Percentiles rank a stretch among this genome's conserved stretches.
phyloP scores from a whole-genome alignment of 768 basidiomycete species.

The Fomitopsis pulvina region DNA sequence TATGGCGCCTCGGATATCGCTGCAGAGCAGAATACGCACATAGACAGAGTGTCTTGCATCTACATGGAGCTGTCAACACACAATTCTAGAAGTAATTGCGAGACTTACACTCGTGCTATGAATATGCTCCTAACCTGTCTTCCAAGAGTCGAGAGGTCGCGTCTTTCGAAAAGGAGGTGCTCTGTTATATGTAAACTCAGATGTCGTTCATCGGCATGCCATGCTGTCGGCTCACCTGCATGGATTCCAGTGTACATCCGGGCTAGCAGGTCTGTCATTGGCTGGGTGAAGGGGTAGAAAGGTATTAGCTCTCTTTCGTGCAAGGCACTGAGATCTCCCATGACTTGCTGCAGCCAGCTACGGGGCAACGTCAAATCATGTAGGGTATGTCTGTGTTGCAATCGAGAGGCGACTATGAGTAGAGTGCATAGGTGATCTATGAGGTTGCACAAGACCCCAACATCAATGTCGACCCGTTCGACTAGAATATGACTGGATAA shows the following conservation, averaged over 20 bases:
- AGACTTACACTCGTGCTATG: slow-evolving; percentile 41
- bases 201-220: not conserved
- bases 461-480: slow-evolving; percentile 32
- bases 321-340: not conserved
- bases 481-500: slow-evolving; percentile 38
- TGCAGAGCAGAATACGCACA: slow-evolving; percentile 29
- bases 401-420: slow-evolving; percentile 29
- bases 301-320: slow-evolving; percentile 1
- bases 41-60: slow-evolving; percentile 42
- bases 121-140: slow-evolving; percentile 24
- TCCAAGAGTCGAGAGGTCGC: not conserved
- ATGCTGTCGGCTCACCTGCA: not conserved
- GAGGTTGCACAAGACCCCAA: slow-evolving; percentile 43
- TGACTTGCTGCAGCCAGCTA: slow-evolving; percentile 32
- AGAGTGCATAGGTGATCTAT: slow-evolving; percentile 42
- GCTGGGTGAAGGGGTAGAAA: slow-evolving; percentile 2
- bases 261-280: slow-evolving; percentile 9
- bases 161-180: slow-evolving; percentile 6
- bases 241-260: slow-evolving; percentile 6
- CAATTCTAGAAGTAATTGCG: not conserved
- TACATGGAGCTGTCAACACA: slow-evolving; percentile 15
- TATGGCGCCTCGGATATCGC: not conserved
- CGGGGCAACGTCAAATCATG: slow-evolving; percentile 48
- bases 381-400: slow-evolving; percentile 19
- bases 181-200: not conserved